phyloP scores from a whole-genome alignment of 1,284 basidiomycete genomes.

The Trametes versicolor region DNA sequence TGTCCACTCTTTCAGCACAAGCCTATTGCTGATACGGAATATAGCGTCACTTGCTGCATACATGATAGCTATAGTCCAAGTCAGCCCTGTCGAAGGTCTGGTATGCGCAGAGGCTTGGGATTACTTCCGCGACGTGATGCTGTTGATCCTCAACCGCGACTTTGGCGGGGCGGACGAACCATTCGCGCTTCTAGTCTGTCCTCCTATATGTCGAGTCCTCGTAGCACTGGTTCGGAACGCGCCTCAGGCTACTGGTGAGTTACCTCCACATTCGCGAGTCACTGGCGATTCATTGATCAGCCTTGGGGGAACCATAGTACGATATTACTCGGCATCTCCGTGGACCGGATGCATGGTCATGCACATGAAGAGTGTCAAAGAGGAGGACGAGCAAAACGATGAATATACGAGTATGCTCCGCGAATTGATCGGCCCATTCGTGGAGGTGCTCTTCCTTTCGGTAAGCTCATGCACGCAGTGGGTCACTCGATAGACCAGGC shows the following conservation, averaged over 20 bases:
- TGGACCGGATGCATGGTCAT: slow-evolving; percentile 57
- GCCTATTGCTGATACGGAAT: slow-evolving; percentile 9
- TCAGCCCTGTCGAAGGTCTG: slow-evolving; percentile 46
- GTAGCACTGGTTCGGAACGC: slow-evolving; percentile 46
- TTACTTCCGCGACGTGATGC: slow-evolving; percentile 58
- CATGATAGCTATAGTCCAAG: slow-evolving; percentile 44
- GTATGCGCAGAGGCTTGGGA: slow-evolving; percentile 62
- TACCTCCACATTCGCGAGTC: background rate
- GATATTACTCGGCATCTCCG: slow-evolving; percentile 52
- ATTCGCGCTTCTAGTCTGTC: slow-evolving; percentile 57
- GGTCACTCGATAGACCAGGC: too few relatives aligned
- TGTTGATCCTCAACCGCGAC: slow-evolving; percentile 56
- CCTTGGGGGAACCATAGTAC: slow-evolving; percentile 39
- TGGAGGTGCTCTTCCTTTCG: background rate
- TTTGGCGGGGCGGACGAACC: slow-evolving; percentile 56
- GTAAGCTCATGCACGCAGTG: background rate
- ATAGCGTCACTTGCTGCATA: slow-evolving; percentile 64
- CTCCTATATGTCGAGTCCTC: slow-evolving; percentile 60
- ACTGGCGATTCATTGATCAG: background rate
- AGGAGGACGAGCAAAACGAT: background rate
- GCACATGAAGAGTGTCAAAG: slow-evolving; percentile 37
- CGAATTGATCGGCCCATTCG: slow-evolving; percentile 2
- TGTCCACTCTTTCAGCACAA: background rate
- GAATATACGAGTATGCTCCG: slow-evolving; percentile 16
- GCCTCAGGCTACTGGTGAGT: slow-evolving; percentile 46